Conservation (phyloP, 2,329 filamentous ascomycete species). For the Penicillium sp. region DNA sequence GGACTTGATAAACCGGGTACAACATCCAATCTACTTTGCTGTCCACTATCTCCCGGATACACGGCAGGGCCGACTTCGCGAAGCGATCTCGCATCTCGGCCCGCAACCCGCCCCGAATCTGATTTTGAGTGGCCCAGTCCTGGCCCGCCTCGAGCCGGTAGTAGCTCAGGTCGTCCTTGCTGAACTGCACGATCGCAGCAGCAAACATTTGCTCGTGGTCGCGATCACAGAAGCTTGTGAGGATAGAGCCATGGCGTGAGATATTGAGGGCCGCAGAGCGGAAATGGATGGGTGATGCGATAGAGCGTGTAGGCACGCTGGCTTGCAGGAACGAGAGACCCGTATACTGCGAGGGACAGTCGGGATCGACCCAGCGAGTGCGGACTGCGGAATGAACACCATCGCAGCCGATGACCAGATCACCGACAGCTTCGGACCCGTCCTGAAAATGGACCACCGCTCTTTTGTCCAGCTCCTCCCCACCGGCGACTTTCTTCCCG, state of each 20-base stretch:
- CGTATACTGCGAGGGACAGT: slow-evolving; percentile 38
- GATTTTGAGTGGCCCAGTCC: slow-evolving; percentile 34
- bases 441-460: slow-evolving; percentile 42
- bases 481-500: slow-evolving; percentile 41
- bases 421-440: slow-evolving; percentile 31
- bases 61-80: slow-evolving; percentile 35
- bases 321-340: slow-evolving; percentile 43
- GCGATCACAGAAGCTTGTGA: slow-evolving; percentile 42
- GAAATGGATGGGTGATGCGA: slow-evolving; percentile 36
- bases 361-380: slow-evolving; percentile 38
- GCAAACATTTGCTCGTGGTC: slow-evolving; percentile 39
- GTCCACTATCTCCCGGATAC: slow-evolving; percentile 37
- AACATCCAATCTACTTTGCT: slow-evolving; percentile 41
- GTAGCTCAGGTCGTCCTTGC: slow-evolving; percentile 25
- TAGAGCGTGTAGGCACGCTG: slow-evolving; percentile 25
- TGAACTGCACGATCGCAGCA: slow-evolving; percentile 40
- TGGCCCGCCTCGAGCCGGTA: slow-evolving; percentile 30
- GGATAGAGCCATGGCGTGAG: slow-evolving; percentile 39
- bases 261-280: slow-evolving; percentile 41
- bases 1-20: slow-evolving; percentile 47
- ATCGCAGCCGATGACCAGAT: slow-evolving; percentile 43
- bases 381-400: slow-evolving; percentile 43
- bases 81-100: slow-evolving; percentile 40
- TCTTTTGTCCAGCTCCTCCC: slow-evolving; percentile 32
- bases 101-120: slow-evolving; percentile 36